Percentiles rank a stretch among this genome's conserved stretches.
Conservation (phyloP, 208 protist species). For the Herpetomonas tarakana region DNA sequence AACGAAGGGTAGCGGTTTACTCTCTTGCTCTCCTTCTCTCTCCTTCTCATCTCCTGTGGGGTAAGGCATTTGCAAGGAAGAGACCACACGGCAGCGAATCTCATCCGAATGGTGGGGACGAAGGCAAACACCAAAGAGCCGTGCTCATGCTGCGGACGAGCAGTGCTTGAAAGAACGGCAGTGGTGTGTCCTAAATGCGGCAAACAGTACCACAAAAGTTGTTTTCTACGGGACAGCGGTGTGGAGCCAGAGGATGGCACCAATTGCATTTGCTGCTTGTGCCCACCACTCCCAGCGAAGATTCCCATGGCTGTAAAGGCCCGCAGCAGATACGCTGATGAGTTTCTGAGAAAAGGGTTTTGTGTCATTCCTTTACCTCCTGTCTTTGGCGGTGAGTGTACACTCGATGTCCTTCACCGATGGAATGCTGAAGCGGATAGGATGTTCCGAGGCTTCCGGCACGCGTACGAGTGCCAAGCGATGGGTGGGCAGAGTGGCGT, state of each 20-base stretch:
- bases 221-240: conserved; percentile 51
- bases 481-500: conserved; percentile 13
- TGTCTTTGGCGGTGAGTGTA: not conserved
- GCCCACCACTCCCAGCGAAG: conserved; percentile 10
- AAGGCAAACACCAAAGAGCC: too few species aligned
- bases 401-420: not conserved
- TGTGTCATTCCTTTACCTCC: conserved; percentile 29
- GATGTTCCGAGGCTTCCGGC: conserved; percentile 36
- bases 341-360: conserved; percentile 49
- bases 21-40: too few species aligned
- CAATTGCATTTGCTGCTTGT: conserved; percentile 51
- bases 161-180: not conserved
- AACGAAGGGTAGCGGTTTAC: too few species aligned
- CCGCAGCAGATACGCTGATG: conserved; percentile 28
- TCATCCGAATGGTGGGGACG: too few species aligned
- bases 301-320: not conserved
- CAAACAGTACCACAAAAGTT: conserved; percentile 33
- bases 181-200: not conserved
- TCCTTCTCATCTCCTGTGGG: too few species aligned
- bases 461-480: conserved; percentile 34
- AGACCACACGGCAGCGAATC: too few species aligned
- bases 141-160: not conserved
- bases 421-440: conserved; percentile 30
- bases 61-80: too few species aligned
- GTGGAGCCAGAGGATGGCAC: not conserved